Base-by-base conservation (phyloP, 2,329 filamentous ascomycete genomes). In the Dactylellina cionopaga region DNA sequence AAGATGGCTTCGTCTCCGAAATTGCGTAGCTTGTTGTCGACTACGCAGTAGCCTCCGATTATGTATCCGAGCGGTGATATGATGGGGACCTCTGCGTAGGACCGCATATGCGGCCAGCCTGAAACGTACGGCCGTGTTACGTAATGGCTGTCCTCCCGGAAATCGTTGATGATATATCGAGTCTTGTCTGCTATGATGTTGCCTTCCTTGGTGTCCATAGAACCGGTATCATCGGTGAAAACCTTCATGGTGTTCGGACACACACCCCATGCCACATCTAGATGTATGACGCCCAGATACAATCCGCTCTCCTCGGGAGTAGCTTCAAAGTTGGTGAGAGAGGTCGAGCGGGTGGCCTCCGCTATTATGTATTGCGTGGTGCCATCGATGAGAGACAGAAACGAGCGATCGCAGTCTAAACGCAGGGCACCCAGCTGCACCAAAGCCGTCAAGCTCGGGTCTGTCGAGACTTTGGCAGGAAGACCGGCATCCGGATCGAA, bases 381-480 rank as follows among this genome's bases (percentile, higher is more conserved):
- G 2, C 78, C 77, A 71, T 83, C 83, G 60, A 85, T 82, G 17
- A 86, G 78, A 54, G 83, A 83, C n/a, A 86, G 81, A 78, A 86
- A 82, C 37, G 80, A 81, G 29, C 84, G 81, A 71, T 83, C 82
- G 24, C 81, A 81, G 13, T 81, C 79, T 37, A 85, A 79, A 0
- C 84, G 80, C 59, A 85, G 80, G 7, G 84, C 80, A 24, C 81
- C 82, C 15, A 87, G 79, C 76, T 86, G 85, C 4, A 84, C 80
- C 62, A 83, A 81, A 6, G 81, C 81, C 1, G 80, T 81, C 17
- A 85, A 79, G 25, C 81, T 81, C 0, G 82, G 83, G 76, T 83
- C 84, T 37, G 82, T 76, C 63, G 65, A 75, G 27, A 39, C 31
- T 15, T 31, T 35, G 17, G 49, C 49, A 15, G 29, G 31, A 39